Evolutionary conservation across 352 stramenopile genomes (phyloP).

Genomic region (Globisporangium okanoganense): DNA sequence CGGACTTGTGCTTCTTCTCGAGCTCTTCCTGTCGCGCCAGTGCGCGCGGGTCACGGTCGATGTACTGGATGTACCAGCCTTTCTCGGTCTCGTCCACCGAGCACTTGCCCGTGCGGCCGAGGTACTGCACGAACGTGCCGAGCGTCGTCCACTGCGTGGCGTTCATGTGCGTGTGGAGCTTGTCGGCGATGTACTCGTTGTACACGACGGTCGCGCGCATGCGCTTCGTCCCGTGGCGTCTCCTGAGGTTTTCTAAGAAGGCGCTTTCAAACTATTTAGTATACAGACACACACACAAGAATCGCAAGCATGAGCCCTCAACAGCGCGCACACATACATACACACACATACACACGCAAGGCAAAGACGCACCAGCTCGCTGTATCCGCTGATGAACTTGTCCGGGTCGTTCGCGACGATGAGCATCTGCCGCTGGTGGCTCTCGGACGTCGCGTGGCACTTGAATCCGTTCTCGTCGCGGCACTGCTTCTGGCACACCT

Average conservation of each 20-base stretch:
- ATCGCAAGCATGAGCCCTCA: too few relatives aligned
- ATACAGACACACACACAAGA: background rate
- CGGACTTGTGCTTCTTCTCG: constrained; percentile 84
- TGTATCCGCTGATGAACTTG: constrained; percentile 93
- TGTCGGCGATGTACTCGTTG: constrained; percentile 99
- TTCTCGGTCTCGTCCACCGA: constrained; percentile 98
- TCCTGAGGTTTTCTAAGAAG: constrained; percentile 94
- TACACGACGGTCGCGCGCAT: constrained; percentile 97
- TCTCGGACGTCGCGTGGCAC: constrained; percentile 97
- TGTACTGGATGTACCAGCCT: constrained; percentile 96
- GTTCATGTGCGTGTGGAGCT: constrained; percentile 99
- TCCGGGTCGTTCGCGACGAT: constrained; percentile 95
- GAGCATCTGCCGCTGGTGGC: constrained; percentile 98
- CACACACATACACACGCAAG: background rate
- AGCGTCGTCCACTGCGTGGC: constrained; percentile 97
- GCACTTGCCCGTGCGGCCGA: constrained; percentile 96
- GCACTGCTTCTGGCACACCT: constrained; percentile 99
- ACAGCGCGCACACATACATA: background rate
- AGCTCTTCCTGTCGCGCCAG: constrained; percentile 88
- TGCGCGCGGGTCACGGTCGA: constrained; percentile 92
- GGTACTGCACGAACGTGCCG: constrained; percentile 97
- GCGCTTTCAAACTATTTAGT: constrained; percentile 89
- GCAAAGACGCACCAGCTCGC: constrained; percentile 38
- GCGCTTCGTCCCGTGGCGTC: constrained; percentile 94
- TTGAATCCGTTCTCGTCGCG: constrained; percentile 99